These are phyloP conservation scores for Aspergillus puulaauensis DNA, from an alignment of 2,329 filamentous ascomycete genomes.

Conservation along the genomic window DNA sequence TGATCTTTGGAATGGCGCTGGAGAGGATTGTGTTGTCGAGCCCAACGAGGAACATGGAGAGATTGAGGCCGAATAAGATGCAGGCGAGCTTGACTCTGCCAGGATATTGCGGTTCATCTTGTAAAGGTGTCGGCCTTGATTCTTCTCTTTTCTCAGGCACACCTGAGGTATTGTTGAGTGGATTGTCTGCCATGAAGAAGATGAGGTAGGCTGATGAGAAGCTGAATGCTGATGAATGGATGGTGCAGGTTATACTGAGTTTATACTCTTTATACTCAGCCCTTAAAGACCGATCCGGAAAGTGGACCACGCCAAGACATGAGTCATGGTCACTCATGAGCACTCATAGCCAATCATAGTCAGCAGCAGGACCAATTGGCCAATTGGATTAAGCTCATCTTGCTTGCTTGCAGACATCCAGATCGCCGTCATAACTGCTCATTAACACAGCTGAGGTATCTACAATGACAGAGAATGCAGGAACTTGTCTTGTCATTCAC, in stretches of 20 bases:
- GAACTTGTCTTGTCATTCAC: no score
- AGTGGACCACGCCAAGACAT: constrained; percentile 3
- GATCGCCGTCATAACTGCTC: no score
- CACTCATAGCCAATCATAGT: not conserved
- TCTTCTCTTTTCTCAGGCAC: not conserved
- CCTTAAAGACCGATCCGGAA: not conserved
- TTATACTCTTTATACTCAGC: not conserved
- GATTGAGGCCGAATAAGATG: not conserved
- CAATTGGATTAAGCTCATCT: no score
- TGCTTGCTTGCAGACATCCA: no score
- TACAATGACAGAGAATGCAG: no score
- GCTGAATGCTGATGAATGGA: not conserved
- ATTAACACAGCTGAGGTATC: no score
- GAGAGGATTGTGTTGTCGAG: constrained; percentile 32
- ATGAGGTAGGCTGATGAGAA: not conserved
- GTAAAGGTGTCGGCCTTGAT: not conserved
- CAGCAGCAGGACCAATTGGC: no score
- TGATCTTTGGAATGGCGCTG: constrained; percentile 36
- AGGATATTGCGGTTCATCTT: not conserved
- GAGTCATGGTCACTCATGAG: not conserved
- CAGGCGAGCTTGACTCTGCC: not conserved
- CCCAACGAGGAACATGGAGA: not conserved
- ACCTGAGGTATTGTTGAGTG: no score
- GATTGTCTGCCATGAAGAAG: not conserved
- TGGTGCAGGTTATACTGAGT: not conserved